A percentile compares a stretch with the other conserved stretches of the same genome.
Evolutionary conservation across 1,139 yeast species (phyloP).

Genomic region (Suhomyces maxii): DNA sequence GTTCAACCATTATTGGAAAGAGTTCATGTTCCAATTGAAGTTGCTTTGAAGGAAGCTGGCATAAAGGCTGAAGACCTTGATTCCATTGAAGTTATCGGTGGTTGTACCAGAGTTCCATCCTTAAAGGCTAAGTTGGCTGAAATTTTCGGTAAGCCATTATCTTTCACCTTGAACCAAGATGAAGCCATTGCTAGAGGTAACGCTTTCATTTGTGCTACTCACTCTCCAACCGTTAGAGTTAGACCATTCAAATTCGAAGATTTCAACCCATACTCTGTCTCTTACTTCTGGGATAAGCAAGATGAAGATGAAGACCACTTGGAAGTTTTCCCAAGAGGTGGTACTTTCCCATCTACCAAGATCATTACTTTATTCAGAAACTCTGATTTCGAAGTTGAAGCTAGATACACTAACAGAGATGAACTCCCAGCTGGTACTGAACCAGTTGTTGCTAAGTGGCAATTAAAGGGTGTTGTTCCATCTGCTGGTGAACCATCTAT

Average conservation of each 20-base stretch:
- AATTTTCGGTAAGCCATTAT: conserved; percentile 81
- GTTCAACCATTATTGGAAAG: conserved; percentile 79
- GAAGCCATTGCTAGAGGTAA: conserved; percentile 99
- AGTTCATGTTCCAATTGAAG: conserved; percentile 73
- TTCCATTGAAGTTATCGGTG: conserved; percentile 94
- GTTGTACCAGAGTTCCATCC: conserved; percentile 96
- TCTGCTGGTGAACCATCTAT: conserved; percentile 74
- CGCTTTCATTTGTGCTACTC: conserved; percentile 98
- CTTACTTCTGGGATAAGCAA: conserved; percentile 94
- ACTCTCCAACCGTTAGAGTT: conserved; percentile 97
- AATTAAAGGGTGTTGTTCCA: conserved; percentile 80
- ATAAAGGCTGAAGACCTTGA: conserved; percentile 73
- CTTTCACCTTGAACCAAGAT: conserved; percentile 97
- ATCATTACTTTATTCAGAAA: conserved; percentile 91
- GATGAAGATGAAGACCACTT: conserved; percentile 88
- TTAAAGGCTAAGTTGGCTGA: conserved; percentile 79
- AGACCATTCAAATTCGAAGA: conserved; percentile 99
- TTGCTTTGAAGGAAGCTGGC: conserved; percentile 80
- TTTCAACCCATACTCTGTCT: conserved; percentile 85
- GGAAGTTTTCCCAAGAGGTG: conserved; percentile 96
- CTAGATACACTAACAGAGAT: conserved; percentile 76
- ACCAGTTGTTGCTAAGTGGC: conserved; percentile 78
- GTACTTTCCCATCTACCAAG: conserved; percentile 92
- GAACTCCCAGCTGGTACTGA: conserved; percentile 74
- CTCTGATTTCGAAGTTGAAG: conserved; percentile 84